Evolutionary conservation across 495 filamentous ascomycete species (phyloP).

Genomic region (Talaromyces borbonicus): DNA sequence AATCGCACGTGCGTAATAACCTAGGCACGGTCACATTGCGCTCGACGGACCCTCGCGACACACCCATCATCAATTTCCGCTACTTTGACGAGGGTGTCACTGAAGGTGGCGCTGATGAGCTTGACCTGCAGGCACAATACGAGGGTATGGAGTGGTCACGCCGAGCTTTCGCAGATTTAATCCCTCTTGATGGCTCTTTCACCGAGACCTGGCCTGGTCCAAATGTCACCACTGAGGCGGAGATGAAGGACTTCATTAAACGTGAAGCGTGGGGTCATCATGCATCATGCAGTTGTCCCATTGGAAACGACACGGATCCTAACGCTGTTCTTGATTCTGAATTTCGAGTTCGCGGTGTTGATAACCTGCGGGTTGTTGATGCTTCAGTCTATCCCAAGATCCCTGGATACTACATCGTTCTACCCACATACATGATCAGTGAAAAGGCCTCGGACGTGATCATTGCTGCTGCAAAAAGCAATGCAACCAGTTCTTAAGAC

Average conservation of each 20-base stretch:
- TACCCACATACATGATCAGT: conserved; percentile 52
- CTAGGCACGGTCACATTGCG: conserved; percentile 38
- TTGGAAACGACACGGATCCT: conserved; percentile 29
- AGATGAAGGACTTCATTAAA: conserved; percentile 39
- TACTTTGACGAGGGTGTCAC: conserved; percentile 39
- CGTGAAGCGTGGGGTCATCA: conserved; percentile 51
- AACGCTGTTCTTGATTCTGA: conserved; percentile 46
- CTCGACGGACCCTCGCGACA: conserved; percentile 8
- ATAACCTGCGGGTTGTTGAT: conserved; percentile 53
- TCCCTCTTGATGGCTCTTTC: conserved; percentile 25
- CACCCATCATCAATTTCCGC: conserved; percentile 36
- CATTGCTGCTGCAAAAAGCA: conserved; percentile 26
- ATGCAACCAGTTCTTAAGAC: not conserved
- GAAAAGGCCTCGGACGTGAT: conserved; percentile 57
- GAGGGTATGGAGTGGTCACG: conserved; percentile 38
- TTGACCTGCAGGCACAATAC: conserved; percentile 37
- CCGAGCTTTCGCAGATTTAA: conserved; percentile 23
- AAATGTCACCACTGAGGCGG: conserved; percentile 24
- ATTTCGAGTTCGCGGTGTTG: conserved; percentile 46
- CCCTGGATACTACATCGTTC: conserved; percentile 40
- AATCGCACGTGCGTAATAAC: conserved; percentile 40
- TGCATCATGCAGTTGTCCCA: conserved; percentile 46
- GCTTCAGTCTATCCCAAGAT: conserved; percentile 42
- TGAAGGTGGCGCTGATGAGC: conserved; percentile 23
- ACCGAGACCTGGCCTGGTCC: conserved; percentile 40